Conservation (phyloP, 2,329 filamentous ascomycete genomes). For the Alternaria sp. region DNA sequence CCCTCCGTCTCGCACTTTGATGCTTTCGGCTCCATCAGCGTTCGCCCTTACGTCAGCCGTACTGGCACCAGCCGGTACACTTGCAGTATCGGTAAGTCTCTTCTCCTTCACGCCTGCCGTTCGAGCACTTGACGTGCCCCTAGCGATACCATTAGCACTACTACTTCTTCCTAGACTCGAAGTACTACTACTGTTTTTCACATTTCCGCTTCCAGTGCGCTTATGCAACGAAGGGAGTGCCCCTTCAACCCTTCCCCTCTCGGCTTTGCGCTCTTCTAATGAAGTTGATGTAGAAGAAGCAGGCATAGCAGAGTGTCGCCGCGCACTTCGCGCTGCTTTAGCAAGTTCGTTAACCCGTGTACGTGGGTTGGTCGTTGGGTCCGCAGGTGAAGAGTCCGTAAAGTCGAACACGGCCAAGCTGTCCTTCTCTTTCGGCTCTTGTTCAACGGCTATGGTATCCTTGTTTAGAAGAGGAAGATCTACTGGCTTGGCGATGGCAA, state of each 20-base stretch:
- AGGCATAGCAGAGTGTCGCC: constrained; percentile 47
- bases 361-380: constrained; percentile 23
- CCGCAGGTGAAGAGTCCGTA: constrained; percentile 43
- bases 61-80: constrained; percentile 17
- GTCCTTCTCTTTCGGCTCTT: constrained; percentile 31
- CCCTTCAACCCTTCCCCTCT: constrained; percentile 27
- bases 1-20: constrained; percentile 15
- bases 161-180: constrained; percentile 17
- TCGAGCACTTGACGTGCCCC: constrained; percentile 20
- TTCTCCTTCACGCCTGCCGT: constrained; percentile 28
- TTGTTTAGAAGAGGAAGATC: constrained; percentile 8
- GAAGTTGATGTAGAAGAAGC: constrained; percentile 14
- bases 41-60: constrained; percentile 24
- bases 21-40: constrained; percentile 10
- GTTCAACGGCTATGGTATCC: constrained; percentile 13
- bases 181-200: constrained; percentile 29
- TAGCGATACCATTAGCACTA: constrained; percentile 20
- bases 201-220: constrained; percentile 36
- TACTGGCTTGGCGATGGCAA: constrained; percentile 5
- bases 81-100: constrained; percentile 7
- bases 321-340: constrained; percentile 37
- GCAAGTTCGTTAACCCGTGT: constrained; percentile 39
- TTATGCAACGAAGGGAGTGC: constrained; percentile 35
- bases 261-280: constrained; percentile 17
- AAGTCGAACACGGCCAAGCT: constrained; percentile 51